These are phyloP conservation scores for Sporisorium reilianum DNA, from an alignment of 1,284 basidiomycete species.

Conservation along the genomic window DNA sequence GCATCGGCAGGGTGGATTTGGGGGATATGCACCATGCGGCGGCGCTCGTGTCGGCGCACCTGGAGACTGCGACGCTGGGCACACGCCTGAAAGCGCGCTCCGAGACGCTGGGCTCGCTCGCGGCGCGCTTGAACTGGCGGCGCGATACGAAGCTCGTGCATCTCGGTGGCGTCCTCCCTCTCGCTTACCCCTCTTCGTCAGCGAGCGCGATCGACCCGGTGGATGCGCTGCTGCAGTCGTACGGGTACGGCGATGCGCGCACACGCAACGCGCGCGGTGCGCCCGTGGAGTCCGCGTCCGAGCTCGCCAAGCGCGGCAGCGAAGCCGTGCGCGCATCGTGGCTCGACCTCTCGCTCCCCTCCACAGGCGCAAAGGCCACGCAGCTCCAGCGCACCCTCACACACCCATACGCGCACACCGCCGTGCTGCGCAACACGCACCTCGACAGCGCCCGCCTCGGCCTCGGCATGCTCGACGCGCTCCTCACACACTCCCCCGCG, in stretches of 20 bases:
- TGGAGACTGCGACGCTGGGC: slow-evolving; percentile 63
- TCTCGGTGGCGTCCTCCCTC: slow-evolving; percentile 60
- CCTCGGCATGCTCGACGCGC: slow-evolving; percentile 42
- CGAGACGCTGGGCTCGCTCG: slow-evolving; percentile 51
- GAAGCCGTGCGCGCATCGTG: slow-evolving; percentile 24
- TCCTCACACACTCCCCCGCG: slow-evolving; percentile 26
- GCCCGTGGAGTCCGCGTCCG: slow-evolving; percentile 32
- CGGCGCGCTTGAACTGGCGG: slow-evolving; percentile 61
- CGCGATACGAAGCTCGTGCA: slow-evolving; percentile 60
- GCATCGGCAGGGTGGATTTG: slow-evolving; percentile 30
- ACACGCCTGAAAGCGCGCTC: slow-evolving; percentile 42
- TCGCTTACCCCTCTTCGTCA: slow-evolving; percentile 42
- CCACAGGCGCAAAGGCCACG: slow-evolving; percentile 6
- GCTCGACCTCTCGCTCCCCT: slow-evolving; percentile 43
- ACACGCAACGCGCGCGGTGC: slow-evolving; percentile 28
- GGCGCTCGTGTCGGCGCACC: slow-evolving; percentile 57
- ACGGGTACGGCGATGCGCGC: slow-evolving; percentile 48
- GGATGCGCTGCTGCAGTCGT: slow-evolving; percentile 57
- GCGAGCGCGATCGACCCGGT: slow-evolving; percentile 43
- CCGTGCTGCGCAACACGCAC: slow-evolving; percentile 37
- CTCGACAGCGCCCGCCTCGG: slow-evolving; percentile 26
- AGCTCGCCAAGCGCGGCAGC: slow-evolving; percentile 27
- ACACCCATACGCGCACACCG: slow-evolving; percentile 32
- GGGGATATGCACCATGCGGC: slow-evolving; percentile 51
- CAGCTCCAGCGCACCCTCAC: slow-evolving; percentile 33